These are phyloP conservation scores for Striga asiatica DNA, from an alignment of 257 asterid species.

Conservation along the genomic window DNA sequence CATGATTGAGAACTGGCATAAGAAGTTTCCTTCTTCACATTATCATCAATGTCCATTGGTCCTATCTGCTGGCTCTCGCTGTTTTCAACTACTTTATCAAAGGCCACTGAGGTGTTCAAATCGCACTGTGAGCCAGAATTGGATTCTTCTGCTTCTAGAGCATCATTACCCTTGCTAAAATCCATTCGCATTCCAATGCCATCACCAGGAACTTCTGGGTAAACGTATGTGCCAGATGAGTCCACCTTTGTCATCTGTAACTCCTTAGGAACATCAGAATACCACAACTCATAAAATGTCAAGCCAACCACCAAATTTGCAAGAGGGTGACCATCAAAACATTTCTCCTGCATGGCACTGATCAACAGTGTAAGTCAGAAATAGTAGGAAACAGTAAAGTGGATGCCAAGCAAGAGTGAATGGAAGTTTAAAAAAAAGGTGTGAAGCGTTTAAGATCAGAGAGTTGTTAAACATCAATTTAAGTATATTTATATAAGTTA, in stretches of 20 bases:
- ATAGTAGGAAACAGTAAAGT: constrained; percentile 2
- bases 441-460: background rate
- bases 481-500: background rate
- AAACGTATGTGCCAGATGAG: constrained; percentile 18
- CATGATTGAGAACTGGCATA: constrained; percentile 20
- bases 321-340: constrained; percentile 44
- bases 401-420: background rate
- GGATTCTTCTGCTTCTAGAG: constrained; percentile 27
- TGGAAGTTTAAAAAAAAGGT: constrained; percentile 7
- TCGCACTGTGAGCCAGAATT: constrained; percentile 21
- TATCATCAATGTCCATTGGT: constrained; percentile 26
- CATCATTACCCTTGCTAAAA: constrained; percentile 31
- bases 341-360: constrained; percentile 64
- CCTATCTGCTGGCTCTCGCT: constrained; percentile 16
- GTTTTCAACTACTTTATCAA: constrained; percentile 26
- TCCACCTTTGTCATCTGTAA: constrained; percentile 38
- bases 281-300: constrained; percentile 62
- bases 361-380: constrained; percentile 13
- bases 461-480: constrained; percentile 3
- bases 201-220: constrained; percentile 28
- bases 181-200: constrained; percentile 23
- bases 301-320: constrained; percentile 77
- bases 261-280: constrained; percentile 47
- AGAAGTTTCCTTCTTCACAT: constrained; percentile 27
- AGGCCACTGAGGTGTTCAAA: constrained; percentile 60